Evolutionary conservation across 164 flowering plant species (phyloP).

Genomic region (Litsea cubeba): DNA sequence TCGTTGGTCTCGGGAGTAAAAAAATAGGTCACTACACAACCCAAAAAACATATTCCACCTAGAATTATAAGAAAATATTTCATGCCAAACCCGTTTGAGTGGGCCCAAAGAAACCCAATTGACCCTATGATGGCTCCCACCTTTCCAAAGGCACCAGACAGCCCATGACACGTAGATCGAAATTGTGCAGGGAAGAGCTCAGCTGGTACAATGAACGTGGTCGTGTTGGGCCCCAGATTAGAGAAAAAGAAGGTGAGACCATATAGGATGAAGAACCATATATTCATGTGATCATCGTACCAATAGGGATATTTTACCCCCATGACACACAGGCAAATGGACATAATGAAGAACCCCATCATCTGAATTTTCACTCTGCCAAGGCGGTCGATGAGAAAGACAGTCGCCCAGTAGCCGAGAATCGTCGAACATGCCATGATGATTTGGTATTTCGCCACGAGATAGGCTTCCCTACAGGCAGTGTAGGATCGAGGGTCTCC

Average conservation of each 20-base stretch:
- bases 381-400: slow-evolving; percentile 47
- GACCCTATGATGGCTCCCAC: too few species aligned
- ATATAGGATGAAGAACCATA: slow-evolving; percentile 21
- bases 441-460: slow-evolving; percentile 35
- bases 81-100: slow-evolving; percentile 29
- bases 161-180: too few species aligned
- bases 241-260: too few species aligned
- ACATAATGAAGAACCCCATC: slow-evolving; percentile 49
- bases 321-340: slow-evolving; percentile 26
- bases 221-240: too few species aligned
- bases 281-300: slow-evolving; percentile 9
- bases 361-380: slow-evolving; percentile 51
- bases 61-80: slow-evolving; percentile 24
- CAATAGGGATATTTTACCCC: slow-evolving; percentile 26
- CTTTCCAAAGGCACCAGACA: too few species aligned
- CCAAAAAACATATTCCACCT: slow-evolving; percentile 41
- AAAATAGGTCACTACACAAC: slow-evolving; percentile 38
- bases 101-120: slow-evolving; percentile 20
- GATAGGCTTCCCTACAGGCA: slow-evolving; percentile 30
- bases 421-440: slow-evolving; percentile 45
- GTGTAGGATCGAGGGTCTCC: background rate
- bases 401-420: slow-evolving; percentile 59
- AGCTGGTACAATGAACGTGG: too few species aligned
- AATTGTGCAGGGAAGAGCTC: too few species aligned
- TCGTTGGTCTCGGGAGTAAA: slow-evolving; percentile 53